Conservation (phyloP, 108 stramenopile species). For the Aurantiochytrium sp. region DNA sequence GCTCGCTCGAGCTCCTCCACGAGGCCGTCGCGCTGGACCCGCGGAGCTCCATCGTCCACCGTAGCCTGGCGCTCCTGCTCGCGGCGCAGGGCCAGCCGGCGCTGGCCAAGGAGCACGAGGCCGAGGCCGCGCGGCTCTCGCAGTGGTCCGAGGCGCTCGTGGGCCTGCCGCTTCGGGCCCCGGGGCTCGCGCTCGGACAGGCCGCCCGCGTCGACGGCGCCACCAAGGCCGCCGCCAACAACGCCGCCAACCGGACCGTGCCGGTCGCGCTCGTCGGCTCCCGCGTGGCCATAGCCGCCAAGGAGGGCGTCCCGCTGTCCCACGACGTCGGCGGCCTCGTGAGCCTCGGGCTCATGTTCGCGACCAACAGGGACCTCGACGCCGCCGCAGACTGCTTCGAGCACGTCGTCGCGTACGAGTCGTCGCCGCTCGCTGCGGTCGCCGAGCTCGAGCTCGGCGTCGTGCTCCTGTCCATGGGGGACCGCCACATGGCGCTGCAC, state of each 20-base stretch:
- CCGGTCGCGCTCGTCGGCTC: not conserved
- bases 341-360: not conserved
- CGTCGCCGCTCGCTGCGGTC: not conserved
- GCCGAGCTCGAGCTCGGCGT: not conserved
- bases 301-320: not conserved
- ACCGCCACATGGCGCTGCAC: not conserved
- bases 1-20: not conserved
- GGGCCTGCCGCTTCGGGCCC: not conserved
- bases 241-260: not conserved
- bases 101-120: not conserved
- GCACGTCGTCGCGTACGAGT: not conserved
- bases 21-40: not conserved
- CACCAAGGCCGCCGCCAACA: not conserved
- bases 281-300: not conserved
- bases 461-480: not conserved
- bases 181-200: not conserved
- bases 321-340: not conserved
- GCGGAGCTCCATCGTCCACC: not conserved
- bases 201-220: not conserved
- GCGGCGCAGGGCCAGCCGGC: not conserved
- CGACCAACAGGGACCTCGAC: not conserved
- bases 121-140: not conserved
- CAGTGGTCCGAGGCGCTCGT: not conserved
- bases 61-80: not conserved
- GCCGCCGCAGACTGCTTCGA: constrained; percentile 22